These are phyloP conservation scores for Hypoxylon sp. DNA, from an alignment of 2,329 filamentous ascomycete genomes.

Conservation along the genomic window DNA sequence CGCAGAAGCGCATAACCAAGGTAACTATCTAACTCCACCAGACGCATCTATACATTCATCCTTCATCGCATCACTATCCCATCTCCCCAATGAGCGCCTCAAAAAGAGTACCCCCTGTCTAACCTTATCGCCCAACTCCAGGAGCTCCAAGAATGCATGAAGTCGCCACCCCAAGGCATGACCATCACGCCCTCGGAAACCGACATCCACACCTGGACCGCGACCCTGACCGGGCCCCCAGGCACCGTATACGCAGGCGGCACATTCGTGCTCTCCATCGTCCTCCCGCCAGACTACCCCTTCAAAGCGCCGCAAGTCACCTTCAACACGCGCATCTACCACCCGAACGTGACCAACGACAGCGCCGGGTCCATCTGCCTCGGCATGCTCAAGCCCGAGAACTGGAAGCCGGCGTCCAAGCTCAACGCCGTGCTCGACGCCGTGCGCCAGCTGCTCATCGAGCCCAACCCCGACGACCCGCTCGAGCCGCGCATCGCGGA, in stretches of 20 bases:
- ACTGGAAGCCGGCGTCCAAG: conserved; percentile 92
- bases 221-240: conserved; percentile 63
- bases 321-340: conserved; percentile 93
- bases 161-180: conserved; percentile 64
- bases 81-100: conserved; percentile 18
- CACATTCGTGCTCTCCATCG: conserved; percentile 79
- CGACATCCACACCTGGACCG: conserved; percentile 68
- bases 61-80: conserved; percentile 43
- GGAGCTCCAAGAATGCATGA: conserved; percentile 69
- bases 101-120: not conserved
- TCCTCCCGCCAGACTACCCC: conserved; percentile 84
- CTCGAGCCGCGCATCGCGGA: conserved; percentile 90
- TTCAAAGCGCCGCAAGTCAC: conserved; percentile 88
- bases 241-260: conserved; percentile 72
- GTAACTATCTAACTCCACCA: conserved; percentile 39
- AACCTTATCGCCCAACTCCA: conserved; percentile 49
- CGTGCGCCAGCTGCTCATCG: conserved; percentile 79
- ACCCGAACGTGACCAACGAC: conserved; percentile 94
- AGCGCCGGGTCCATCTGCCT: conserved; percentile 88
- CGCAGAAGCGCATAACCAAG: conserved; percentile 55
- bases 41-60: conserved; percentile 30
- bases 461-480: conserved; percentile 90
- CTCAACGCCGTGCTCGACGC: conserved; percentile 83
- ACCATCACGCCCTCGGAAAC: conserved; percentile 61
- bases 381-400: conserved; percentile 83